These are phyloP conservation scores for Cordyceps cateniannulata DNA, from an alignment of 2,329 filamentous ascomycete genomes.

Conservation along the genomic window DNA sequence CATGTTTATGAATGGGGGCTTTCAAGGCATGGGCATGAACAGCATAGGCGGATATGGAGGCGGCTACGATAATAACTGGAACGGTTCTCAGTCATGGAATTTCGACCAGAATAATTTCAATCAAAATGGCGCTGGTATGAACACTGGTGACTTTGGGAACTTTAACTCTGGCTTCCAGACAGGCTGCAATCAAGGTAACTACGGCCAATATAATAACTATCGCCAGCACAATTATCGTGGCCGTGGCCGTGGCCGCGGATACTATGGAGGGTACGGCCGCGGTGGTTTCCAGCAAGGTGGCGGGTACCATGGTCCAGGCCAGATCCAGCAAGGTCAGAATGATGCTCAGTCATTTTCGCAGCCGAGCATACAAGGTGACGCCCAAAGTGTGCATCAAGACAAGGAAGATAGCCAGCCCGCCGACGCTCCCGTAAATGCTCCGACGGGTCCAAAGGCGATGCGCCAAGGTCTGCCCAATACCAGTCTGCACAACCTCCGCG, in stretches of 20 bases:
- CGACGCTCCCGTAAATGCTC: slow-evolving; percentile 58
- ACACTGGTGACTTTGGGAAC: slow-evolving; percentile 72
- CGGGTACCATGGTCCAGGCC: slow-evolving; percentile 30
- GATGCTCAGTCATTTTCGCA: slow-evolving; percentile 3
- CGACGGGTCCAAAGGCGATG: slow-evolving; percentile 92
- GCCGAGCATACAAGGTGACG: slow-evolving; percentile 22
- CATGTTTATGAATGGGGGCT: slow-evolving; percentile 74
- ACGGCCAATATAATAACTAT: slow-evolving; percentile 77
- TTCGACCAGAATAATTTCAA: slow-evolving; percentile 84
- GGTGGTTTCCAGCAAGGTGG: slow-evolving; percentile 45
- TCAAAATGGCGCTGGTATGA: slow-evolving; percentile 77
- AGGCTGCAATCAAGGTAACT: slow-evolving; percentile 80
- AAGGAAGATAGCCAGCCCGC: slow-evolving; percentile 1
- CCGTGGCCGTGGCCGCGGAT: slow-evolving; percentile 60
- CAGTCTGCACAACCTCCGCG: slow-evolving; percentile 60
- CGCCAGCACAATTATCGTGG: slow-evolving; percentile 59
- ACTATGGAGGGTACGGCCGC: slow-evolving; percentile 49
- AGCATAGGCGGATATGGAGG: slow-evolving; percentile 72
- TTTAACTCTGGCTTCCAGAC: slow-evolving; percentile 72
- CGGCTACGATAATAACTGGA: slow-evolving; percentile 70
- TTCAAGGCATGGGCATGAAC: slow-evolving; percentile 70
- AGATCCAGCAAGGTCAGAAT: slow-evolving; percentile 18
- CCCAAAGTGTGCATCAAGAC: slow-evolving; percentile 7
- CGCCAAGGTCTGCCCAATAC: slow-evolving; percentile 80
- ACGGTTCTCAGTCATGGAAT: slow-evolving; percentile 76